Evolutionary conservation across 1,139 yeast species (phyloP), one percentile per base, ranked within the genome.

Genomic region (Geotrichum restrictum): DNA sequence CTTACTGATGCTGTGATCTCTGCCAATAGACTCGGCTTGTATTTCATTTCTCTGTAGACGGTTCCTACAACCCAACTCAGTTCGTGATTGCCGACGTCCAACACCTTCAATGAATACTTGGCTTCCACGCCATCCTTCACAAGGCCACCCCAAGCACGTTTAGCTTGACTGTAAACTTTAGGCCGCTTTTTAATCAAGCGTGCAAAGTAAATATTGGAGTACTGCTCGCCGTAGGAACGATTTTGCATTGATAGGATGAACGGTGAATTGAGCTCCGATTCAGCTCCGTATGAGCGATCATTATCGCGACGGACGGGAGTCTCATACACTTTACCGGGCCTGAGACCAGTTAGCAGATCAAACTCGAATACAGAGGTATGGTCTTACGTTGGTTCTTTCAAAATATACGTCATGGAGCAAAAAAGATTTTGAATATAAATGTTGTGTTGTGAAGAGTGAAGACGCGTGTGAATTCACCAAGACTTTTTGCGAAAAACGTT

Each of bases 1-100:
- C 57, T 52, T 49, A 57, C 59, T 33, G 64, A 62, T 18, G 63
- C 78, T 43, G 86, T 82, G 14, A 91, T 93, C 59, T 93, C 98
- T 48, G 81, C 80, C 53, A 94, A 71, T 48, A 93, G 84, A 64
- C 89, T 85, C 10, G 96, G 88, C 65, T 93, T 93, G 64, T 81
- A 81, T 63, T 81, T 82, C 82, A 88, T 78, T 56, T 91, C 96
- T 62, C 88, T 79, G 62, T 85, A 89, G 0, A 91, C 76, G 0
- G 98, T 88, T 1, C 98, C 99, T 34, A 86, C 76, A n/a, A 88
- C 83, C 95, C 95, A 93, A 57, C 89, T 81, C 31, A 89, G 79
- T 59, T 81, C 77, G 51, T 84, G 81, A 45, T 81, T 80, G 29
- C 75, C 74, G 5, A 91, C 82, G 65, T 91, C 96, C 57, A 93